Evolutionary conservation across 306 rosid genomes (phyloP), one percentile per base, ranked within the genome.

Genomic region (Prunus dulcis): DNA sequence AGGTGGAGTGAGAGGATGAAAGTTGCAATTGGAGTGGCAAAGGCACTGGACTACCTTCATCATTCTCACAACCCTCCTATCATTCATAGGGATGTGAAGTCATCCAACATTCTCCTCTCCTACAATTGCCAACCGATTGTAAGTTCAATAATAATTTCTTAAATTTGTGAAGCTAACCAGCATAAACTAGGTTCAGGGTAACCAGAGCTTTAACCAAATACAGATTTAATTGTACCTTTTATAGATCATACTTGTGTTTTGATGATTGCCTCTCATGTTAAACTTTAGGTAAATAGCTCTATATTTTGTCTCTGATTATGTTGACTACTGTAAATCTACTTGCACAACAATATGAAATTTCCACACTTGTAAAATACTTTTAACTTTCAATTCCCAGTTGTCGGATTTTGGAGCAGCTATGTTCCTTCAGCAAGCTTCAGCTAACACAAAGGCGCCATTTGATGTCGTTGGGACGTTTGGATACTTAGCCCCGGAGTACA

Each of bases 21-120:
- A 56, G 82, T 83, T 13, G 89, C 89, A 17, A 69, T 75, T 34
- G 87, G 85, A 15, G 73, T 66, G 62, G 87, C 87, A 17, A 83
- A 78, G 82, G 85, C 87, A 9, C 49, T 86, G 53, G 72, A 73
- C 25, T 78, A 80, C 69, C 87, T 86, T 80, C 89, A 86, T 63
- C 82, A 83, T 75, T 86, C 82, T 81, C 82, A 82, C 65, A 52
- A 63, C 57, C 87, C 87, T 78, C 82, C 83, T 22, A 67, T 86
- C 75, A 60, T 83, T 72, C 89, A 86, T 61, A 75, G 87, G 78
- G 85, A 81, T 67, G 79, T 83, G 34, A 86, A 86, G 55, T 86
- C 89, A 27, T 79, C 81, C 19, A 86, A 86, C 82, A 86, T 86
- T 76, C 85, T 83, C 80, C 85, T 86, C 72, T 77, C 83, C 46